These are phyloP conservation scores for Rhizomucor miehei DNA, from an alignment of 371 early-diverging fungal species.

Conservation along the genomic window DNA sequence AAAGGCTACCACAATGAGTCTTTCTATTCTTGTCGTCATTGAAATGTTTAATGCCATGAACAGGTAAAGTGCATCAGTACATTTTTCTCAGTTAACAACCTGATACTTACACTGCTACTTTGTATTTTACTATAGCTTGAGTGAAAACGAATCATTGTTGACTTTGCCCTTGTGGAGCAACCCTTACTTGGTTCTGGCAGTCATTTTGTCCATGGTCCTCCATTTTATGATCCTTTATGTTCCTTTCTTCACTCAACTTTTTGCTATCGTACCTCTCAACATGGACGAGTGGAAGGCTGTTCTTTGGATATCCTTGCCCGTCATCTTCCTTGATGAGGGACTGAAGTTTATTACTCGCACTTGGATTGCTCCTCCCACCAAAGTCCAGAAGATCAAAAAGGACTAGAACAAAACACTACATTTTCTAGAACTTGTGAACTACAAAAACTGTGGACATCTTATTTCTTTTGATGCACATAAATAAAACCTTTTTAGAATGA, in stretches of 20 bases:
- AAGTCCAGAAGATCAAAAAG: constrained; percentile 6
- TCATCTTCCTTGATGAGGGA: constrained; percentile 89
- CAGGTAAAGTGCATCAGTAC: too few species aligned
- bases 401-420: neutral
- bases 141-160: constrained; percentile 91
- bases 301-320: constrained; percentile 84
- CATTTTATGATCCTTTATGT: constrained; percentile 94
- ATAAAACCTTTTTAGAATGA: too few species aligned
- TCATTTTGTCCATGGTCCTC: constrained; percentile 84
- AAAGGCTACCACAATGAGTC: constrained; percentile 93
- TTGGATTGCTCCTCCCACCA: constrained; percentile 51
- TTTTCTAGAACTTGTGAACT: too few species aligned
- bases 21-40: constrained; percentile 93
- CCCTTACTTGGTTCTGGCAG: constrained; percentile 81
- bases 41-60: constrained; percentile 89
- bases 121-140: constrained; percentile 43
- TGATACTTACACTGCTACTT: neutral
- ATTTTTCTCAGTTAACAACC: too few species aligned
- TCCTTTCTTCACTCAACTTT: constrained; percentile 80
- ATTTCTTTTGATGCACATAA: too few species aligned
- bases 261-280: constrained; percentile 86
- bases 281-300: constrained; percentile 91
- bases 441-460: too few species aligned
- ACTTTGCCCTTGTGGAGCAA: constrained; percentile 91
- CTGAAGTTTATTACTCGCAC: constrained; percentile 83